Conservation (phyloP, 352 stramenopile genomes). For the Aphanomyces euteiches region DNA sequence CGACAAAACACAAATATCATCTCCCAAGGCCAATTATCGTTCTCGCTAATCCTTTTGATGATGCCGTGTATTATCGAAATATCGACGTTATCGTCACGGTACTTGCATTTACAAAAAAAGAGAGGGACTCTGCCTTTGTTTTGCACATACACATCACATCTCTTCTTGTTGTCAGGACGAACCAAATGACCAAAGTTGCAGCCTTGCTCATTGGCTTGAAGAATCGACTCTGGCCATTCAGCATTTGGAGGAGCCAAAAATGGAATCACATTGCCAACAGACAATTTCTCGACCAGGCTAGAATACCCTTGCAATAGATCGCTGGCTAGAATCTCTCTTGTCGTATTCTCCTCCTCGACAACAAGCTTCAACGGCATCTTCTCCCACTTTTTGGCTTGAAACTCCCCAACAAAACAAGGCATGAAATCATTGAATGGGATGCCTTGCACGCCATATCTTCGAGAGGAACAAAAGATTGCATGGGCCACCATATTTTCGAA, state of each 20-base stretch:
- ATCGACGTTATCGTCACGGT: neutral
- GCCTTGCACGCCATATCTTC: conserved; percentile 35
- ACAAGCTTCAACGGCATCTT: conserved; percentile 13
- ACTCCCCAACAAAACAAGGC: conserved; percentile 30
- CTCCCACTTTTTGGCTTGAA: conserved; percentile 7
- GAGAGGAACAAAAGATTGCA: conserved; percentile 36
- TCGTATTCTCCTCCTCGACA: neutral
- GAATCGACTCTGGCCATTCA: conserved; percentile 10
- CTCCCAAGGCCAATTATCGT: neutral
- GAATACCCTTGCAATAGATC: conserved; percentile 3
- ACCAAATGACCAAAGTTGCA: conserved; percentile 12
- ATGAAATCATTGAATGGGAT: conserved; percentile 36
- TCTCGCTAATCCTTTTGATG: neutral
- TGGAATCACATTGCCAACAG: neutral
- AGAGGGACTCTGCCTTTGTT: neutral
- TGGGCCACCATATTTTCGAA: conserved; percentile 40
- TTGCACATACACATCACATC: conserved; percentile 6
- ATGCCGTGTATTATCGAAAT: neutral
- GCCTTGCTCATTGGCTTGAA: conserved; percentile 1
- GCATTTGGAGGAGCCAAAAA: conserved; percentile 18
- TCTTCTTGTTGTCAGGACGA: neutral
- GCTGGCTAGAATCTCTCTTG: neutral
- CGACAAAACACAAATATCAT: conserved; percentile 5
- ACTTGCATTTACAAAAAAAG: conserved; percentile 15
- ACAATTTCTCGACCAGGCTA: neutral